Conservation (phyloP, 2,329 filamentous ascomycete species). For the Mariannaea elegans region DNA sequence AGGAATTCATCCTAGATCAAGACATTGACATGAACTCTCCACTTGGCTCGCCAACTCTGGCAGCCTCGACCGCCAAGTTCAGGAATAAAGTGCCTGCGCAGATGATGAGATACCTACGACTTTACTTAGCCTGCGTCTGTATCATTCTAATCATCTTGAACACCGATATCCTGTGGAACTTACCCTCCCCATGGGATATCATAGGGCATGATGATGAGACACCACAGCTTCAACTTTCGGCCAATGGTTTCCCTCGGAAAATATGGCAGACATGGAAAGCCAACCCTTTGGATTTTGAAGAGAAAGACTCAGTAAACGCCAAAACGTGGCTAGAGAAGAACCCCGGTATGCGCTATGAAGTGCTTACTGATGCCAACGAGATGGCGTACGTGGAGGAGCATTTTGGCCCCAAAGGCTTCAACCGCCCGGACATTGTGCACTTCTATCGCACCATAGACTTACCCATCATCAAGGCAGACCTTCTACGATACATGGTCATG, state of each 20-base stretch:
- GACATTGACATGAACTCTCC: conserved; percentile 41
- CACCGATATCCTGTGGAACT: conserved; percentile 49
- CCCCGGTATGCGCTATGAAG: conserved; percentile 72
- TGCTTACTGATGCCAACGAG: conserved; percentile 75
- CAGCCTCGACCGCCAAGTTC: conserved; percentile 48
- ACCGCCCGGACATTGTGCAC: conserved; percentile 72
- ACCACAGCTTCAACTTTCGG: conserved; percentile 27
- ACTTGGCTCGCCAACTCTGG: conserved; percentile 49
- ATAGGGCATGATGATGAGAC: conserved; percentile 21
- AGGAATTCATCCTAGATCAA: conserved; percentile 2
- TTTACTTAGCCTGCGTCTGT: conserved; percentile 55
- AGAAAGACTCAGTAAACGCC: conserved; percentile 67
- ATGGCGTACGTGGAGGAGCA: conserved; percentile 73
- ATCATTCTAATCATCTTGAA: conserved; percentile 58
- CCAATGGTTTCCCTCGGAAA: conserved; percentile 66
- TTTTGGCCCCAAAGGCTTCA: conserved; percentile 71
- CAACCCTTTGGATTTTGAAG: conserved; percentile 71
- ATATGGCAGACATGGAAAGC: conserved; percentile 84
- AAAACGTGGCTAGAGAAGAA: conserved; percentile 74
- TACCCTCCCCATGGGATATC: conserved; percentile 34
- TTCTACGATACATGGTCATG: conserved; percentile 75
- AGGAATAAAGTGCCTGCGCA: conserved; percentile 54
- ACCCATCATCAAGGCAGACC: conserved; percentile 72
- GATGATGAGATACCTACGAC: conserved; percentile 56
- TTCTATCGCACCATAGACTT: conserved; percentile 68